Base-by-base conservation (phyloP, 2,329 filamentous ascomycete species). In the Dactylellina parvicollis region DNA sequence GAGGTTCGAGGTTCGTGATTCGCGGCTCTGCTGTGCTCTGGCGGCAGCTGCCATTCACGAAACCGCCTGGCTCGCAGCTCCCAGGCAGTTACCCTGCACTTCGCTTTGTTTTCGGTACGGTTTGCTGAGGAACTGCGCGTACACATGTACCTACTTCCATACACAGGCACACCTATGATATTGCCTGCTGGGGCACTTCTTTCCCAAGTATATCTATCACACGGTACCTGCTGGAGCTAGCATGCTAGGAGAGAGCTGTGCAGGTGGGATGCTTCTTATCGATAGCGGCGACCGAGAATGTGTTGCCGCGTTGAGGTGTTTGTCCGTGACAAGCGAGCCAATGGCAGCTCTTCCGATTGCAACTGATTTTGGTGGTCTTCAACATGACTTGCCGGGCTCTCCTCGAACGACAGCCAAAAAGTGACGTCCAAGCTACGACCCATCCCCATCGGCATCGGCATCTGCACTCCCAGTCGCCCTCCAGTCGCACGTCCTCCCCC, bases 291-390 rank as follows among this genome's bases (percentile, higher is more conserved):
- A 18, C 24, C 14, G 24, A 47, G 32, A n/a, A 52, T 46, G 59
- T 64, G 59, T 64, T 64, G 59, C 14, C n/a, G 59, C 26, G 59
- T 64, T 64, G 59, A 26, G 16, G n/a, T 16, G 22, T 16, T 18
- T 30, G 44, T 32, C 42, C 26, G 32, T 24, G 22, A 34, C 16
- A 60, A 24, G 28, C 55, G 26, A 54, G 46, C 59, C 59, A 64
- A 64, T 64, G 44, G 47, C 57, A 52, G 24, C 16, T 46, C 55
- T 32, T 47, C 28, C 57, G 20, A 38, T 46, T 32, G n/a, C n/a
- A n/a, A n/a, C n/a, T n/a, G 24, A 28, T 50, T 55, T 30, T 18
- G 14, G 20, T 16, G 26, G 5, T 18, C 26, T n/a, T n/a, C 47
- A 12, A 18, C 4, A 36, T 16, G 49, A 18, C 26, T 16, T 24